These are phyloP conservation scores for Macrophomina pseudophaseolina DNA, from an alignment of 2,329 filamentous ascomycete genomes.

Conservation along the genomic window DNA sequence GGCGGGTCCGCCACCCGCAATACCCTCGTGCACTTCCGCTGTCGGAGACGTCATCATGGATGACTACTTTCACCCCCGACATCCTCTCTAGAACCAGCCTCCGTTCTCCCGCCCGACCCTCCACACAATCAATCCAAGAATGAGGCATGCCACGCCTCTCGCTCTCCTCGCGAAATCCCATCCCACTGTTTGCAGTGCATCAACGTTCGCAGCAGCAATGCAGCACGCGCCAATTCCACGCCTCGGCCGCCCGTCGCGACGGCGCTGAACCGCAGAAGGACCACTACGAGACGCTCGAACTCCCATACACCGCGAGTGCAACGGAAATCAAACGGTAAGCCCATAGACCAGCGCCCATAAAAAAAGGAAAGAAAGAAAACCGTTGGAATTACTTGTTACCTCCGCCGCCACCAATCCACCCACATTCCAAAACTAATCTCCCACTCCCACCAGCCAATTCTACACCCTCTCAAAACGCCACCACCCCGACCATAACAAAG, in stretches of 20 bases:
- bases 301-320: conserved; percentile 71
- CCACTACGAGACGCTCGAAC: conserved; percentile 81
- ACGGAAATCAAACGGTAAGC: conserved; percentile 82
- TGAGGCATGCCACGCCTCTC: conserved; percentile 26
- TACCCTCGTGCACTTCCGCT: conserved; percentile 22
- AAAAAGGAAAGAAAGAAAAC: not conserved
- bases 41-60: conserved; percentile 27
- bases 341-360: not conserved
- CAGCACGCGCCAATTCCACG: conserved; percentile 23
- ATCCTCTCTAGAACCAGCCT: not conserved
- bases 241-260: conserved; percentile 7
- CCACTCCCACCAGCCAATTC: conserved; percentile 62
- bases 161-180: conserved; percentile 5
- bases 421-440: not conserved
- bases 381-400: not conserved
- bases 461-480: conserved; percentile 89
- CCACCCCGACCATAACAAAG: conserved; percentile 89
- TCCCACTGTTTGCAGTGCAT: conserved; percentile 3
- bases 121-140: not conserved
- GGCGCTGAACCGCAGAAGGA: conserved; percentile 48
- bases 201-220: conserved; percentile 8
- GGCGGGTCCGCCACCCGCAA: conserved; percentile 11
- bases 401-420: conserved; percentile 20
- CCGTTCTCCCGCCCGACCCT: not conserved
- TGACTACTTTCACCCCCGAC: not conserved